Percentiles rank a stretch among this genome's conserved stretches.
Conservation (phyloP, 768 basidiomycete species). For the Chalciporus chontae region DNA sequence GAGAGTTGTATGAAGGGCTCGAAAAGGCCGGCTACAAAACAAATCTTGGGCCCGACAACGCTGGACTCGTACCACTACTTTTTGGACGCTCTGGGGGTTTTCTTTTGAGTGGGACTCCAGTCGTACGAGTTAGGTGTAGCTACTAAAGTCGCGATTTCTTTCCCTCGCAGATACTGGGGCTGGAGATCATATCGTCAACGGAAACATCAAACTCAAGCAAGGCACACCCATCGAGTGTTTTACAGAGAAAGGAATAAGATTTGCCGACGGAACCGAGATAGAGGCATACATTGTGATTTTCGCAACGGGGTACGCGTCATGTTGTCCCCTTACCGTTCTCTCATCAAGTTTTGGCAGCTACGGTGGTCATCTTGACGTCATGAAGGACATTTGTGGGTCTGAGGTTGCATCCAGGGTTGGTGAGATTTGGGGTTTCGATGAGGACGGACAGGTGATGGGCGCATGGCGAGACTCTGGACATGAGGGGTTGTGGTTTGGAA, state of each 20-base stretch:
- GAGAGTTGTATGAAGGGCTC: conserved; percentile 32
- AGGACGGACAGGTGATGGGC: conserved; percentile 53
- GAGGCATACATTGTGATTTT: conserved; percentile 22
- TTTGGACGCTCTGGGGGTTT: conserved; percentile 30
- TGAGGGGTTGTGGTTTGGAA: conserved; percentile 28
- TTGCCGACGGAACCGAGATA: conserved; percentile 22
- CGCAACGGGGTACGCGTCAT: conserved; percentile 8
- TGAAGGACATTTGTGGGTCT: conserved; percentile 41
- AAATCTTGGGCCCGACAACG: conserved; percentile 27
- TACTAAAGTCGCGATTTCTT: background rate
- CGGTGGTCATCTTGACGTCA: conserved; percentile 36
- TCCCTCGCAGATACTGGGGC: conserved; percentile 27
- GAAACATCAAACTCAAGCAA: conserved; percentile 44
- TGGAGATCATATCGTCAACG: conserved; percentile 38
- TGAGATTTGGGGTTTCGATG: conserved; percentile 54
- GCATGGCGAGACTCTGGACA: conserved; percentile 18
- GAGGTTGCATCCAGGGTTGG: conserved; percentile 42
- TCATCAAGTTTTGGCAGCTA: conserved; percentile 30
- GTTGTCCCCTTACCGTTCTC: background rate
- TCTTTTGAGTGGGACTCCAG: conserved; percentile 22
- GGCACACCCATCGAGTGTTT: conserved; percentile 26
- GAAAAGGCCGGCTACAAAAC: conserved; percentile 30
- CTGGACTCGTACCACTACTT: conserved; percentile 28
- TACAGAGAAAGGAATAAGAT: conserved; percentile 17
- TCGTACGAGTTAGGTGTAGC: background rate